Percentiles rank a stretch among this genome's conserved stretches.
Conservation (phyloP, 768 basidiomycete genomes). For the Pulveroboletus ravenelii region DNA sequence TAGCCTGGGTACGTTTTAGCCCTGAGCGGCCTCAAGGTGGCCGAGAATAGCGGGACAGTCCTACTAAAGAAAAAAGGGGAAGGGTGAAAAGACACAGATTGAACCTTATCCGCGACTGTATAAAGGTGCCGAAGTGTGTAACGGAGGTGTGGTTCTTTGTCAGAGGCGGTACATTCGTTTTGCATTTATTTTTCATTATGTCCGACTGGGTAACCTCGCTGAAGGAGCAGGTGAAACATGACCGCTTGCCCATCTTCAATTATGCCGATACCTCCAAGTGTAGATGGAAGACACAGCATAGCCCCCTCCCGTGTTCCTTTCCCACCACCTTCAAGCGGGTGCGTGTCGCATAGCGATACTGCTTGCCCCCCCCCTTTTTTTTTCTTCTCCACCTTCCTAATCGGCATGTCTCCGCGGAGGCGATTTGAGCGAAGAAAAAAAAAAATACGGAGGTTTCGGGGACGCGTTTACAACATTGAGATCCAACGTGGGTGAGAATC, state of each 20-base stretch:
- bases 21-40: not conserved
- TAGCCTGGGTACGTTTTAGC: not conserved
- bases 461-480: not conserved
- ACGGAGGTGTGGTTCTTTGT: not conserved
- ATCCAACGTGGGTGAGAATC: constrained; percentile 9
- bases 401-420: constrained; percentile 5
- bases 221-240: constrained; percentile 3
- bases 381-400: not conserved
- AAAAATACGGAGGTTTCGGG: not conserved
- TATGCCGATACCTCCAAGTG: no score
- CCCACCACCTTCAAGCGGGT: not conserved
- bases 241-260: not conserved
- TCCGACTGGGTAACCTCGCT: no score
- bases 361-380: not conserved
- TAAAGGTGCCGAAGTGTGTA: constrained; percentile 5
- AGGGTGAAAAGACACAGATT: not conserved
- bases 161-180: constrained; percentile 6
- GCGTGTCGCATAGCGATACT: constrained; percentile 13
- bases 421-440: not conserved
- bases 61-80: not conserved
- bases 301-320: no score
- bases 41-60: constrained; percentile 1
- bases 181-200: no score
- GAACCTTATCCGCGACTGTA: constrained; percentile 6
- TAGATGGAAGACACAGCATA: not conserved